A percentile compares a stretch with the other conserved stretches of the same genome.
Evolutionary conservation across 805 yeast genomes (phyloP).

Genomic region (Pichia californica): DNA sequence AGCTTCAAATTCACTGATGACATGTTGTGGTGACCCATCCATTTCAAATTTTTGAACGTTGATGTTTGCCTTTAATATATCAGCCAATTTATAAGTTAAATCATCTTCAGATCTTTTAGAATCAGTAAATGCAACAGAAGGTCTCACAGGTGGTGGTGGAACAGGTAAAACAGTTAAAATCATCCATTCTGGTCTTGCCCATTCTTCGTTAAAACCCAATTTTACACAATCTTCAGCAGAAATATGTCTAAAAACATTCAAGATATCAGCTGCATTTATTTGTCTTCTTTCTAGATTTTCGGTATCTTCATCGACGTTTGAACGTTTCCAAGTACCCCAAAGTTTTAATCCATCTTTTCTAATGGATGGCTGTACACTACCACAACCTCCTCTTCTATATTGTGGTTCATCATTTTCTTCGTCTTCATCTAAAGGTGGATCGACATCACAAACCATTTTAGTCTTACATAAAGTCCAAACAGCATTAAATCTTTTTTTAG

Average conservation of each 20-base stretch:
- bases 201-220: slow-evolving; percentile 90
- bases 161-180: slow-evolving; percentile 95
- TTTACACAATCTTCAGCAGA: slow-evolving; percentile 73
- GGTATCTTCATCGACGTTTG: slow-evolving; percentile 66
- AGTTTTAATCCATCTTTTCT: slow-evolving; percentile 94
- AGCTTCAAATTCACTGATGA: slow-evolving; percentile 92
- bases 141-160: slow-evolving; percentile 99
- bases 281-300: slow-evolving; percentile 90
- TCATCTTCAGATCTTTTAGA: slow-evolving; percentile 99
- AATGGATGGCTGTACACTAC: slow-evolving; percentile 91
- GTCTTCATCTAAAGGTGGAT: slow-evolving; percentile 57
- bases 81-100: slow-evolving; percentile 94
- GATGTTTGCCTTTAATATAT: slow-evolving; percentile 91
- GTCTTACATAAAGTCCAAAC: slow-evolving; percentile 91
- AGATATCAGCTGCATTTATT: slow-evolving; percentile 80
- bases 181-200: slow-evolving; percentile 99
- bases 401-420: slow-evolving; percentile 35
- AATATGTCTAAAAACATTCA: slow-evolving; percentile 88
- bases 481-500: slow-evolving; percentile 93
- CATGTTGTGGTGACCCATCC: slow-evolving; percentile 99
- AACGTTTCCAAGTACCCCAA: slow-evolving; percentile 98
- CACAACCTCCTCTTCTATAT: slow-evolving; percentile 87
- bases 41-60: slow-evolving; percentile 96
- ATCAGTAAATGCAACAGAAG: slow-evolving; percentile 95
- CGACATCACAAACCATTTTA: slow-evolving; percentile 94